These are phyloP conservation scores for Chlorella sp. DNA, from an alignment of 139 green algal genomes.

Conservation along the genomic window DNA sequence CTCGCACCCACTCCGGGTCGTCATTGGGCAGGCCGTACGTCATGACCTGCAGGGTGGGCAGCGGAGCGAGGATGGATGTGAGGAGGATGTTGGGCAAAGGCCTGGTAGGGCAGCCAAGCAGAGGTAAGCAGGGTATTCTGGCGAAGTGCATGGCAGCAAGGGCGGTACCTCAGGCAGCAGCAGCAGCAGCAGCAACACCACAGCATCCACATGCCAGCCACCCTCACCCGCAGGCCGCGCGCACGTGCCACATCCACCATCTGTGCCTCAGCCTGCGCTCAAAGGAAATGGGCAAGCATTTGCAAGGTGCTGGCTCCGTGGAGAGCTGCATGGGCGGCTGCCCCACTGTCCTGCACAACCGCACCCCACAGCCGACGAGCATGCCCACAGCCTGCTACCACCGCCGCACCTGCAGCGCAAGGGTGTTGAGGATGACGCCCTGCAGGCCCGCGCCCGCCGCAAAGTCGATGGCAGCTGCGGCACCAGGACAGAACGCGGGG, in stretches of 20 bases:
- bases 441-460: conserved; percentile 56
- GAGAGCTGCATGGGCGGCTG: too few species aligned
- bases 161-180: conserved; percentile 88
- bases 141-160: not conserved
- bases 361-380: not conserved
- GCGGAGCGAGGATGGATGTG: too few species aligned
- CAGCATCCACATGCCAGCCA: too few species aligned
- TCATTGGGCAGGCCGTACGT: conserved; percentile 67
- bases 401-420: conserved; percentile 29
- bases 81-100: too few species aligned
- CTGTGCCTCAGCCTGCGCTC: not conserved
- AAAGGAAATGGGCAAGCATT: too few species aligned
- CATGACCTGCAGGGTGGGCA: too few species aligned
- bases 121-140: not conserved
- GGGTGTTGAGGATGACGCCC: conserved; percentile 75
- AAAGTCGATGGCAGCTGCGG: conserved; percentile 62
- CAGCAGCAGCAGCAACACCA: too few species aligned
- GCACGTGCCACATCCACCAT: conserved; percentile 44
- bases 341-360: too few species aligned
- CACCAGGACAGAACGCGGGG: too few species aligned
- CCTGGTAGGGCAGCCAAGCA: not conserved
- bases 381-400: not conserved
- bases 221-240: conserved; percentile 59
- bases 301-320: too few species aligned
- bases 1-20: conserved; percentile 64